Percentiles rank a stretch among this genome's conserved stretches.
Conservation (phyloP, 2,329 filamentous ascomycete genomes). For the Colletotrichum sp. region DNA sequence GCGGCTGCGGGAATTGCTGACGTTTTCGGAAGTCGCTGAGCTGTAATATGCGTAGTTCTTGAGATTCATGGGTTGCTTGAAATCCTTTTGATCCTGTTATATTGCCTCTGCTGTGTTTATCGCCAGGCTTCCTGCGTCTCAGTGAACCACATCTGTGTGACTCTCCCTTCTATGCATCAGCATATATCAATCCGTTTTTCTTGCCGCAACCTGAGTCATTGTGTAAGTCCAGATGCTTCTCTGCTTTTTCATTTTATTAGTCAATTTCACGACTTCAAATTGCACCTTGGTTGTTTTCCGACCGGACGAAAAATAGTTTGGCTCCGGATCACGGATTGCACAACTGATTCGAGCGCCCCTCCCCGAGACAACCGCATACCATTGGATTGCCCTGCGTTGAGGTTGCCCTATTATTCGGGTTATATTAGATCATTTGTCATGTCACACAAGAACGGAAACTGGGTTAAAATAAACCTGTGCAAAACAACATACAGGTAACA, state of each 20-base stretch:
- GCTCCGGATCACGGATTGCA: no score
- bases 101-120: not conserved
- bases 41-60: not conserved
- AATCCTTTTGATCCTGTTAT: not conserved
- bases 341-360: no score
- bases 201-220: not conserved
- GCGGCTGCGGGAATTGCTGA: not conserved
- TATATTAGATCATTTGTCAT: not conserved
- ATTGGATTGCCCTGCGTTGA: not conserved
- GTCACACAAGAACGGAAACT: not conserved
- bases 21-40: not conserved
- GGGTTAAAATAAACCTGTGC: no score
- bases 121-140: not conserved
- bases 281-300: not conserved
- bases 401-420: not conserved
- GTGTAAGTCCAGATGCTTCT: not conserved
- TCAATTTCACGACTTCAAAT: not conserved
- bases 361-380: no score
- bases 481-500: not conserved
- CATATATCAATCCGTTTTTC: not conserved
- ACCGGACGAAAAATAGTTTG: not conserved
- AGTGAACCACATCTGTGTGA: no score
- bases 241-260: not conserved
- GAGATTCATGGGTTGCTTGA: not conserved
- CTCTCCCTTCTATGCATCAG: not conserved